Evolutionary conservation across 192 early-diverging fungal genomes (phyloP).

Genomic region (Blastocladiella britannica): DNA sequence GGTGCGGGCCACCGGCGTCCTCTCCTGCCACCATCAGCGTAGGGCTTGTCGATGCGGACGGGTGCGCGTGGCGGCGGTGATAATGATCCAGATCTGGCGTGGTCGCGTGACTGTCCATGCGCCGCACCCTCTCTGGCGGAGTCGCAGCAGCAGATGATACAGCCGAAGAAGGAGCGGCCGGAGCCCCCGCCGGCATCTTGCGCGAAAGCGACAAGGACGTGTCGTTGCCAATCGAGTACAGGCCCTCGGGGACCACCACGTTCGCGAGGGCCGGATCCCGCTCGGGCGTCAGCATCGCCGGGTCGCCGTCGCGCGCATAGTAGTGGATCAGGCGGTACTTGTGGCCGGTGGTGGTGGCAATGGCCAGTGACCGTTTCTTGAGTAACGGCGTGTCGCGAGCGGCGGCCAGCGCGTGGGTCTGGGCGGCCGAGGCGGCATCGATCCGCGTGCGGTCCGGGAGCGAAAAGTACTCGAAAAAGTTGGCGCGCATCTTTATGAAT

Average conservation of each 20-base stretch:
- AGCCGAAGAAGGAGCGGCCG: too few species aligned
- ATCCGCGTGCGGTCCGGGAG: background rate
- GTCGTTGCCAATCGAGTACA: conserved; percentile 22
- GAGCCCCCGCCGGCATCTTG: background rate
- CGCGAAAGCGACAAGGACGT: background rate
- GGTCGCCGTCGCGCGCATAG: conserved; percentile 57
- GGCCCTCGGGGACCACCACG: conserved; percentile 49
- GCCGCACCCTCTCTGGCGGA: too few species aligned
- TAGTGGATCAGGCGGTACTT: conserved; percentile 76
- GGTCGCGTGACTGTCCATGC: too few species aligned
- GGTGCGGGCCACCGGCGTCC: too few species aligned
- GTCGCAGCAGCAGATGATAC: too few species aligned
- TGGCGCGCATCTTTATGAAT: background rate
- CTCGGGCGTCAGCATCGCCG: conserved; percentile 45
- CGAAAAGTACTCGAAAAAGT: background rate
- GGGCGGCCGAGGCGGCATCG: background rate
- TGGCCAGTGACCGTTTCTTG: conserved; percentile 65
- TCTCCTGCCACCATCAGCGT: too few species aligned
- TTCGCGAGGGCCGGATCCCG: conserved; percentile 37
- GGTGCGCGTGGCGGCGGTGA: too few species aligned
- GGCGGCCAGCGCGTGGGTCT: background rate
- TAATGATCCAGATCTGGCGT: too few species aligned
- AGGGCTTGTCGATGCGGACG: too few species aligned
- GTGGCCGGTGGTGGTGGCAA: conserved; percentile 55
- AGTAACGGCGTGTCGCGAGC: background rate